Evolutionary conservation across 169 alveolate species (phyloP).

Genomic region (Eimeria acervulina): DNA sequence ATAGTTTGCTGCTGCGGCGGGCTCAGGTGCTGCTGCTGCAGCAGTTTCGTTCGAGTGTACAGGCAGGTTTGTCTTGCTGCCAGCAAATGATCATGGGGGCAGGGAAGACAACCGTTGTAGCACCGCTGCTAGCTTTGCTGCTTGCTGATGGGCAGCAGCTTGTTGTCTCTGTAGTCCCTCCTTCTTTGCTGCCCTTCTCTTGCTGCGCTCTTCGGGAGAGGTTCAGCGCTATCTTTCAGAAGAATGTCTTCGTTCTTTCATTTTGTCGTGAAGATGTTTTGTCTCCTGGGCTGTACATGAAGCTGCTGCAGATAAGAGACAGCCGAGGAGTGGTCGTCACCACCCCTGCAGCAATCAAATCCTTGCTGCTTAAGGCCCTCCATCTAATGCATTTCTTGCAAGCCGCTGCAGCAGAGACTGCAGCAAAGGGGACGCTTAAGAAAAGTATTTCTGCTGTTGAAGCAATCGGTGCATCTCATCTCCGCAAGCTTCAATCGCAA

Average conservation of each 20-base stretch:
- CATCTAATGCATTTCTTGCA: conserved; percentile 91
- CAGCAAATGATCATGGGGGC: conserved; percentile 98
- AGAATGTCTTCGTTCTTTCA: conserved; percentile 90
- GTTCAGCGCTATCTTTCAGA: conserved; percentile 90
- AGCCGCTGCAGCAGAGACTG: conserved; percentile 82
- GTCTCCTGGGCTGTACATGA: conserved; percentile 91
- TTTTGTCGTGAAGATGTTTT: conserved; percentile 91
- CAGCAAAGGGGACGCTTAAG: conserved; percentile 44
- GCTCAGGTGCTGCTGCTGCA: conserved; percentile 93
- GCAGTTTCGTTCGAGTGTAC: conserved; percentile 88
- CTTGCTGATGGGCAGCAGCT: conserved; percentile 90
- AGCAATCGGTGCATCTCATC: conserved; percentile 72
- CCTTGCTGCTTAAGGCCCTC: conserved; percentile 91
- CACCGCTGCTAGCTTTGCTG: conserved; percentile 91
- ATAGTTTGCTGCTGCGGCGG: conserved; percentile 92
- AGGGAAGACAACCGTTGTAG: conserved; percentile 96
- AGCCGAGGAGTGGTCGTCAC: conserved; percentile 92
- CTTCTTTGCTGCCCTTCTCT: conserved; percentile 93
- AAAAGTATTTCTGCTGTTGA: conserved; percentile 7
- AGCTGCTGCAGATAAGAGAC: conserved; percentile 92
- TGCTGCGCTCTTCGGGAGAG: conserved; percentile 91
- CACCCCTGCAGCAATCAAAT: conserved; percentile 94
- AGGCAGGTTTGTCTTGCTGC: conserved; percentile 91
- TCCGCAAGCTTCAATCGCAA: conserved; percentile 54
- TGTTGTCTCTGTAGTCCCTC: conserved; percentile 90